Evolutionary conservation across 495 filamentous ascomycete genomes (phyloP).

Genomic region (Talaromyces thailandensis): DNA sequence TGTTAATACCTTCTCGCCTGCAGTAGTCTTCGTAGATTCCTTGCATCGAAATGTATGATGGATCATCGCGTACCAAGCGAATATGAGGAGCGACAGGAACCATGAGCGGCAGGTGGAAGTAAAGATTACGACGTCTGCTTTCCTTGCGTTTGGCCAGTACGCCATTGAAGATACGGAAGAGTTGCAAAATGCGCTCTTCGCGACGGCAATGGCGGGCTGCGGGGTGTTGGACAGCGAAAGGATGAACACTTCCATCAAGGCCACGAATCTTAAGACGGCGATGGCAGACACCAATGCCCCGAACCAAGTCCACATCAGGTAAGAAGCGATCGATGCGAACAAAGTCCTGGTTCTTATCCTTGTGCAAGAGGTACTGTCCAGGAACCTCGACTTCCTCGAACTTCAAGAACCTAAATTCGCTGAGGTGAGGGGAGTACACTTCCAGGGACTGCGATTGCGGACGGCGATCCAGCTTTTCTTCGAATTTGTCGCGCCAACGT

Average conservation of each 20-base stretch:
- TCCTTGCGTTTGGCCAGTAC: conserved; percentile 85
- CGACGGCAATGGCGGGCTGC: conserved; percentile 83
- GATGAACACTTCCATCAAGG: conserved; percentile 92
- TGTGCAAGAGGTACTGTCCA: conserved; percentile 91
- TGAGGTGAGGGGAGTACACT: conserved; percentile 75
- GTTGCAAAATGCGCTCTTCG: conserved; percentile 88
- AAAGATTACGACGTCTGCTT: conserved; percentile 82
- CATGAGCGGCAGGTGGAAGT: conserved; percentile 93
- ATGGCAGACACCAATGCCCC: conserved; percentile 80
- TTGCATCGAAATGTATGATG: conserved; percentile 89
- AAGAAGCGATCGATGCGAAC: conserved; percentile 94
- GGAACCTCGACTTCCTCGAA: conserved; percentile 98
- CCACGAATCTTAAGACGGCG: conserved; percentile 90
- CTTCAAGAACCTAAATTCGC: conserved; percentile 93
- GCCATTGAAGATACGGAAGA: conserved; percentile 98
- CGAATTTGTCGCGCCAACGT: conserved; percentile 95
- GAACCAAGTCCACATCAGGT: conserved; percentile 84
- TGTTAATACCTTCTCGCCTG: conserved; percentile 70
- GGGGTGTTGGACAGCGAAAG: conserved; percentile 93
- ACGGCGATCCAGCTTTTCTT: conserved; percentile 93
- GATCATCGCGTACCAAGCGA: conserved; percentile 87
- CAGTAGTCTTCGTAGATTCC: conserved; percentile 95
- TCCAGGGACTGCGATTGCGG: conserved; percentile 63
- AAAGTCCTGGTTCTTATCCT: conserved; percentile 98
- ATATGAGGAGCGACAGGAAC: conserved; percentile 89